Evolutionary conservation across 495 filamentous ascomycete genomes (phyloP).

Genomic region (Lepraria neglecta): DNA sequence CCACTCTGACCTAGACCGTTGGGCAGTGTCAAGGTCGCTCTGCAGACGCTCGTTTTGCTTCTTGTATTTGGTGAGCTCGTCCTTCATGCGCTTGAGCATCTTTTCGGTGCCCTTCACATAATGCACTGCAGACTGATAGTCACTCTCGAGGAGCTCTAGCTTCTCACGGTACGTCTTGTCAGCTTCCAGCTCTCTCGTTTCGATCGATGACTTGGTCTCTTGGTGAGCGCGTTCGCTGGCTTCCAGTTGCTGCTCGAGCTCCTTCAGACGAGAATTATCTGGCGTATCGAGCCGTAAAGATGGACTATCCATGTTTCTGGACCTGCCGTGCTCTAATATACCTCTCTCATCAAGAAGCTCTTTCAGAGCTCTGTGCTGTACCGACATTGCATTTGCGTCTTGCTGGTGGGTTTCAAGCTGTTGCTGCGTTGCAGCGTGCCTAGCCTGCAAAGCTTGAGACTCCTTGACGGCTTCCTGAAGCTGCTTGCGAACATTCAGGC

Average conservation of each 20-base stretch:
- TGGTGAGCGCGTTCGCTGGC: conserved; percentile 72
- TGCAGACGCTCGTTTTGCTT: conserved; percentile 75
- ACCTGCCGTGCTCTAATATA: conserved; percentile 52
- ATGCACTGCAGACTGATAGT: conserved; percentile 98
- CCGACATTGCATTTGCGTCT: conserved; percentile 77
- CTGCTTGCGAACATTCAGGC: conserved; percentile 79
- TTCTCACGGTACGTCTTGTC: conserved; percentile 84
- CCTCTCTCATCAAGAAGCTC: conserved; percentile 86
- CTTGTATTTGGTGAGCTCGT: conserved; percentile 86
- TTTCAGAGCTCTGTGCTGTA: conserved; percentile 89
- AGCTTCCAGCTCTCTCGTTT: conserved; percentile 73
- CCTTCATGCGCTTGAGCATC: conserved; percentile 98
- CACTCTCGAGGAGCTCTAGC: conserved; percentile 83
- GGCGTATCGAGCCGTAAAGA: conserved; percentile 72
- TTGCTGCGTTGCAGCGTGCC: conserved; percentile 71
- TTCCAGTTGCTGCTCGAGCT: conserved; percentile 86
- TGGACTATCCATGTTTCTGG: conserved; percentile 56
- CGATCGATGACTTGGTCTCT: conserved; percentile 68
- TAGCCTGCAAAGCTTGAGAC: conserved; percentile 63
- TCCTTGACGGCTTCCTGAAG: conserved; percentile 78
- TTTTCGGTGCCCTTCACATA: conserved; percentile 99
- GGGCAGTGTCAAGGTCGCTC: conserved; percentile 60
- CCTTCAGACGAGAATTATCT: conserved; percentile 72
- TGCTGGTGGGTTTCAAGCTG: conserved; percentile 76
- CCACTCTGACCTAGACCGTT: conserved; percentile 36